phyloP scores from a whole-genome alignment of 2,329 filamentous ascomycete species.

The Cercospora zeina region DNA sequence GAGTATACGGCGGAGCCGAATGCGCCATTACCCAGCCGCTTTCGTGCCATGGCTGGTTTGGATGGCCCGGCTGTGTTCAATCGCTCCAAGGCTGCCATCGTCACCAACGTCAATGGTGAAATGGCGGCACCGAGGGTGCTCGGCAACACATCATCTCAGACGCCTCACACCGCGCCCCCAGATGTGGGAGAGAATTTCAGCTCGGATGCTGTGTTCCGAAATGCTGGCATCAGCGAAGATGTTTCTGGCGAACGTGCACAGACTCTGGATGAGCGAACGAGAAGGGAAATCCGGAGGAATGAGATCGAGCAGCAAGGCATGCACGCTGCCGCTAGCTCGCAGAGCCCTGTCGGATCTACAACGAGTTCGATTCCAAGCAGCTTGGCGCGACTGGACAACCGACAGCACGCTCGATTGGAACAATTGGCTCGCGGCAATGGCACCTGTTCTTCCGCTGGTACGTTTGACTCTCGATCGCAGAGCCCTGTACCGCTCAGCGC shows the following conservation, averaged over 20 bases:
- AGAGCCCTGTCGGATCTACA: conserved; percentile 13
- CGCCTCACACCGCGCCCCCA: conserved; percentile 31
- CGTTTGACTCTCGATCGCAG: conserved; percentile 12
- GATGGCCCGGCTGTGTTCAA: conserved; percentile 33
- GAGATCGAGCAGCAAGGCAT: conserved; percentile 20
- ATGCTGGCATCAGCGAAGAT: conserved; percentile 20
- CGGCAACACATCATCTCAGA: conserved; percentile 11
- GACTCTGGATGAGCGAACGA: conserved; percentile 8
- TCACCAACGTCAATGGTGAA: conserved; percentile 22
- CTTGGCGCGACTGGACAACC: conserved; percentile 6
- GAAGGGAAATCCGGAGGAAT: conserved; percentile 8
- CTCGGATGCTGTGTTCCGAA: conserved; percentile 33
- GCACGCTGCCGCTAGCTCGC: background rate
- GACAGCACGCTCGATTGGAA: conserved; percentile 7
- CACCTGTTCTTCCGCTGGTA: conserved; percentile 10
- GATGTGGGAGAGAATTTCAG: conserved; percentile 32
- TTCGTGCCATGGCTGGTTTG: conserved; percentile 41
- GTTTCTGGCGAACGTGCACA: background rate
- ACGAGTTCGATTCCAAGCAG: conserved; percentile 18
- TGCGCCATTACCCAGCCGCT: conserved; percentile 41
- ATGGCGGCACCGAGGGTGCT: conserved; percentile 2
- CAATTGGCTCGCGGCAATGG: conserved; percentile 10
- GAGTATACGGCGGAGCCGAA: conserved; percentile 67
- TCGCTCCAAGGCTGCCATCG: conserved; percentile 24
- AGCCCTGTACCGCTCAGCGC: conserved; percentile 16